Conservation (phyloP, 129 eudicot species). For the Chrysanthemum makinoi region DNA sequence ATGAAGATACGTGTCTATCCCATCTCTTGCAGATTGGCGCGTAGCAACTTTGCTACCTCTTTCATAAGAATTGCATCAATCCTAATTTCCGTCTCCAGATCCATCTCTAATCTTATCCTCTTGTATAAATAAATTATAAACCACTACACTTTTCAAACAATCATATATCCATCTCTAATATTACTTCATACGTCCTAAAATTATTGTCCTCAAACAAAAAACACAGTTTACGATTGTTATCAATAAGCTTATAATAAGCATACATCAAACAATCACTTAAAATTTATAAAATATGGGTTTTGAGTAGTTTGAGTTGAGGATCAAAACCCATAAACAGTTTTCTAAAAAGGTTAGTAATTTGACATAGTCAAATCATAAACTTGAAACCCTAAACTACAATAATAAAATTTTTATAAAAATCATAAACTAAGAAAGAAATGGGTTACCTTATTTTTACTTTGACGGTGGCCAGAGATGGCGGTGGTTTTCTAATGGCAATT, state of each 20-base stretch:
- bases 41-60: constrained; percentile 87
- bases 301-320: constrained; percentile 5
- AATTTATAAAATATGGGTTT: constrained; percentile 18
- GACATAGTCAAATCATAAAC: background rate
- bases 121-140: too few relatives aligned
- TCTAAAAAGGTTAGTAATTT: constrained; percentile 7
- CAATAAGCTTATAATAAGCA: too few relatives aligned
- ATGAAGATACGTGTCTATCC: too few relatives aligned
- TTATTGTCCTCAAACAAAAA: too few relatives aligned
- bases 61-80: constrained; percentile 88
- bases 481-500: constrained; percentile 10
- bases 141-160: too few relatives aligned
- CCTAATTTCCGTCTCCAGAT: constrained; percentile 83
- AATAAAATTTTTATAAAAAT: too few relatives aligned
- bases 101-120: constrained; percentile 39
- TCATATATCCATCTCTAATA: too few relatives aligned
- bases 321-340: constrained; percentile 20
- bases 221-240: too few relatives aligned
- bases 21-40: constrained; percentile 70
- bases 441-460: background rate
- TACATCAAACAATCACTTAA: too few relatives aligned
- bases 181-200: too few relatives aligned
- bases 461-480: constrained; percentile 13
- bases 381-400: constrained; percentile 19
- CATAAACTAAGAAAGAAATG: background rate